Base-by-base conservation (phyloP, 1,284 basidiomycete genomes). In the Trichosporon coremiiforme region DNA sequence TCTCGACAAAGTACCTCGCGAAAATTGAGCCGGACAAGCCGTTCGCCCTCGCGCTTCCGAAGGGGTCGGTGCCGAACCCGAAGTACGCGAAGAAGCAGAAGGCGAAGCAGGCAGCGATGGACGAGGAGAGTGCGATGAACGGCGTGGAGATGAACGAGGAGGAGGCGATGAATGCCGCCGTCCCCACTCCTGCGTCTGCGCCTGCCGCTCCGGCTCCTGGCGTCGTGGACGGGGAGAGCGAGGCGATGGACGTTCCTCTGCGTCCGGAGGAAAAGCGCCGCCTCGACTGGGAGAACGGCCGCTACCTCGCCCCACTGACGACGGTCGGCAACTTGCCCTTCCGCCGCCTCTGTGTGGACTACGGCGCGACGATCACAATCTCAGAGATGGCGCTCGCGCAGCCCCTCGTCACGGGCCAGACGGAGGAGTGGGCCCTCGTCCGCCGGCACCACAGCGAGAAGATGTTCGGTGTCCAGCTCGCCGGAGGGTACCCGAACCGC, bases 301-400 rank as follows among this genome's bases (percentile, higher is more conserved):
- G 93, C 1, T 99, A 98, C 84, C 88, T 97, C 1, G 95, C 95
- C 0, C 95, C 96, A 0, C 85, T 99, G 10, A 98, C 96, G 0
- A 99, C 95, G 0, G 94, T 96, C 33, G 95, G 96, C 33, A 98
- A 98, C 77, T 82, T 98, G 77, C 96, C 96, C 0, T 99, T 98
- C 86, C 90, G 96, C 17, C 88, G 95, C 25, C 83, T 99, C 20
- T 98, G 94, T 75, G 89, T 91, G 4, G 85, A 88, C 45, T 90
- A 93, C 71, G 96, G 96, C 7, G 93, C 91, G 0, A 94, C 97
- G 75, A 98, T 98, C 76, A 97, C 94, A 13, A 95, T 93, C 74
- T 94, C 94, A 38, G 96, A 98, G 84, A 98, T 88, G 87, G 92
- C 91, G 6, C 87, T 96, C 4, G 90, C 91, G 0, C 89, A 87